Evolutionary conservation across 208 protist genomes (phyloP), one percentile per base, ranked within the genome.

Genomic region (Crithidia thermophila): DNA sequence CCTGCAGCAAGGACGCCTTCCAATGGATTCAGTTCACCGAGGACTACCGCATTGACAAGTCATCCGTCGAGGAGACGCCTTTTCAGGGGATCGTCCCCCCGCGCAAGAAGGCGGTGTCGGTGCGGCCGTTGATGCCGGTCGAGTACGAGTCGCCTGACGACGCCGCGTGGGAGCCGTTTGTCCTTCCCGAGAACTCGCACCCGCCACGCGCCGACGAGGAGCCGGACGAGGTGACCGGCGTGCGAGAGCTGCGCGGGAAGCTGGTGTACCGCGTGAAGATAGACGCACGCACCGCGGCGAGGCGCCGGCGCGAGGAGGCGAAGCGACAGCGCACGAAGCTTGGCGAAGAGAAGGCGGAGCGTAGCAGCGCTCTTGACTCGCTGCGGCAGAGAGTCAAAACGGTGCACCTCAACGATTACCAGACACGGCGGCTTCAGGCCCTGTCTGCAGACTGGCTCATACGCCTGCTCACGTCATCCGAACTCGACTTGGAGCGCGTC

Each of bases 361-460:
- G 70, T 18, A 70, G 69, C 36, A 72, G 60, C 49, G 63, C 77
- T 21, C 53, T 94, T 0, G 74, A 79, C 16, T 39, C 56, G 37
- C 74, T 94, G 36, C 46, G 86, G 18, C 53, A 74, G 46, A 67
- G 71, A 31, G 49, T 84, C 56, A 72, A 79, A n/a, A n/a, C 60
- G 4, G 66, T 77, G 20, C 61, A 69, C 33, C 74, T 87, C 40
- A 84, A 58, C 55, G 74, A 72, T 34, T 55, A 27, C 25, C 84
- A 94, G 69, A 60, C 72, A 11, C 67, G 53, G 52, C 52, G 83
- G 21, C 78, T 84, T 23, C 60, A 75, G 23, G 43, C 52, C 16
- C 37, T 94, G 5, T 90, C 81, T 18, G 66, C 60, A 18, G 75
- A 84, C 9, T 94, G 88, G 88, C 49, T 94, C 31, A 70, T 94